phyloP scores from a whole-genome alignment of 1,284 basidiomycete genomes.

The Rugosomyces carneus region DNA sequence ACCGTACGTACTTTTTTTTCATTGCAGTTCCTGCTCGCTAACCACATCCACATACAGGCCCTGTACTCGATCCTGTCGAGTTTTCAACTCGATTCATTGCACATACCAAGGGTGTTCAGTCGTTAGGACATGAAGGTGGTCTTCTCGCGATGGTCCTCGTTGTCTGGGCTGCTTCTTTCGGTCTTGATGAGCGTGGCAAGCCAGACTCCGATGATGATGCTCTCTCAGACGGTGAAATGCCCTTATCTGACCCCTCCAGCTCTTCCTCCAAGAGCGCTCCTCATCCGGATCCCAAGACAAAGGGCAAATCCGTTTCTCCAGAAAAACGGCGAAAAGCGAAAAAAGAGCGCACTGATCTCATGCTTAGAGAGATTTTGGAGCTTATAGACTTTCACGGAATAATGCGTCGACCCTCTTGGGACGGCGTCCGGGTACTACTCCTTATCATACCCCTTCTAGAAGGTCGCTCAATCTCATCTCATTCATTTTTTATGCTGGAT shows the following conservation, averaged over 20 bases:
- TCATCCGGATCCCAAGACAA: slow-evolving; percentile 8
- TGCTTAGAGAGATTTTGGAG: slow-evolving; percentile 69
- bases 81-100: slow-evolving; percentile 65
- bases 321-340: slow-evolving; percentile 25
- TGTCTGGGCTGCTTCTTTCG: slow-evolving; percentile 83
- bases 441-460: slow-evolving; percentile 77
- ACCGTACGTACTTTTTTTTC: slow-evolving; percentile 53
- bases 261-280: slow-evolving; percentile 8
- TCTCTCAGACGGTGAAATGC: slow-evolving; percentile 15
- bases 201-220: slow-evolving; percentile 20
- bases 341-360: slow-evolving; percentile 40
- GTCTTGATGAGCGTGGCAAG: slow-evolving; percentile 71
- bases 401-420: slow-evolving; percentile 78
- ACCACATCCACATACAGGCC: slow-evolving; percentile 38
- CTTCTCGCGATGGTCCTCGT: slow-evolving; percentile 67
- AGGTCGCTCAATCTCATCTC: slow-evolving; percentile 39
- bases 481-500: slow-evolving; percentile 2
- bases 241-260: slow-evolving; percentile 8
- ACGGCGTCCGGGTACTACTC: slow-evolving; percentile 74
- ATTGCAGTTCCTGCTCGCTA: neutral
- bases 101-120: slow-evolving; percentile 50
- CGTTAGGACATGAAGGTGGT: slow-evolving; percentile 53
- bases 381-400: slow-evolving; percentile 76
- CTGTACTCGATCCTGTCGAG: slow-evolving; percentile 68
- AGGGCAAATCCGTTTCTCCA: slow-evolving; percentile 13